phyloP scores from a whole-genome alignment of 2,329 filamentous ascomycete species.

The Talaromyces albobiverticillius region DNA sequence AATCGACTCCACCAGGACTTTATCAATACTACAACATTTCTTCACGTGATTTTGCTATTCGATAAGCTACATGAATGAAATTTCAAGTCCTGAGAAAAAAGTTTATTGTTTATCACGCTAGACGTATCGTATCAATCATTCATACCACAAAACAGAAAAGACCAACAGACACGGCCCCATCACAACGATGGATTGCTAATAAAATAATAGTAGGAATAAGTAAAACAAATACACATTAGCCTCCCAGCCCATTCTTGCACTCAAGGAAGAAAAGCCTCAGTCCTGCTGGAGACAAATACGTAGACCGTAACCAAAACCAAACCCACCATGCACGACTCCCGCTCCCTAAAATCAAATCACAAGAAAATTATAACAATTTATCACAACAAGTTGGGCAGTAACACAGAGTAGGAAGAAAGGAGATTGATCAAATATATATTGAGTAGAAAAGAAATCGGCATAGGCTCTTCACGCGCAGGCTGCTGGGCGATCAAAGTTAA shows the following conservation, averaged over 20 bases:
- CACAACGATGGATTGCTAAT: neutral
- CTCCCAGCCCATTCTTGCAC: neutral
- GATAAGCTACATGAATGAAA: too few species aligned
- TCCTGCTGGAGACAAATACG: conserved; percentile 5
- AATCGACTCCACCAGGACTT: too few species aligned
- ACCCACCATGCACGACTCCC: conserved; percentile 3
- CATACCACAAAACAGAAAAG: neutral
- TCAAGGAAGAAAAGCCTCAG: conserved; percentile 2
- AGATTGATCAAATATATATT: conserved; percentile 17
- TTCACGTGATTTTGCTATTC: too few species aligned
- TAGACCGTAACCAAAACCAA: neutral
- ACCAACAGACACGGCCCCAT: conserved; percentile 1
- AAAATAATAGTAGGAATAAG: too few species aligned
- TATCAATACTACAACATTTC: too few species aligned
- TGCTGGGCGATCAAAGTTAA: conserved; percentile 9
- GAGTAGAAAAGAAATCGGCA: neutral
- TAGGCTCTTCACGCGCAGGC: neutral
- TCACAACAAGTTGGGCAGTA: conserved; percentile 11
- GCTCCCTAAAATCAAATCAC: conserved; percentile 4
- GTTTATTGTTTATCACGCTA: neutral
- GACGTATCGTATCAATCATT: conserved; percentile 12
- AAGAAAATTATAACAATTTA: conserved; percentile 14
- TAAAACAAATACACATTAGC: neutral
- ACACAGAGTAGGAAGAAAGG: conserved; percentile 15
- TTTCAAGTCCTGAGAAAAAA: too few species aligned